Evolutionary conservation across 1,284 basidiomycete species (phyloP).

Genomic region (Pseudozyma thailandica): DNA sequence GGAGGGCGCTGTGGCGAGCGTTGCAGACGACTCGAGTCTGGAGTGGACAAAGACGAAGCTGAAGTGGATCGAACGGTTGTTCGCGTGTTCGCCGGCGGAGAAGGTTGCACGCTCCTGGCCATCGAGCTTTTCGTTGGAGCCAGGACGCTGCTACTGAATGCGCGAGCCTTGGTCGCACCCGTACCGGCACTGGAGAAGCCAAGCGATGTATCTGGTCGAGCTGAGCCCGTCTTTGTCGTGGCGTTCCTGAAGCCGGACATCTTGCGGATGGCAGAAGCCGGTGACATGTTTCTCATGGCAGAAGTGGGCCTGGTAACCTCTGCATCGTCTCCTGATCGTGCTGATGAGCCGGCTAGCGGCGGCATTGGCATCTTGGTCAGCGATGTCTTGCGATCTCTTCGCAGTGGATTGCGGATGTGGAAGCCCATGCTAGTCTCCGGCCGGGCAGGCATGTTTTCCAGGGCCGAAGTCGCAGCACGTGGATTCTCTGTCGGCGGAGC

Average conservation of each 20-base stretch:
- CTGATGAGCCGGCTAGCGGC: neutral
- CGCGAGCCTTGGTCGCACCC: slow-evolving; percentile 1
- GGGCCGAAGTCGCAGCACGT: neutral
- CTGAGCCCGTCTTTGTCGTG: neutral
- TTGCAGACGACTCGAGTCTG: slow-evolving; percentile 2
- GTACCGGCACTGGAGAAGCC: slow-evolving; percentile 9
- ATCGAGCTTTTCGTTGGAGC: slow-evolving; percentile 38
- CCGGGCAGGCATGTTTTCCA: slow-evolving; percentile 14
- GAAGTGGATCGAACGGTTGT: slow-evolving; percentile 9
- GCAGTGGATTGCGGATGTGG: slow-evolving; percentile 29
- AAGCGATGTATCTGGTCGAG: slow-evolving; percentile 29
- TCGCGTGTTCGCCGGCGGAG: slow-evolving; percentile 9
- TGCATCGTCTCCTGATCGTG: neutral
- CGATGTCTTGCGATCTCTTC: slow-evolving; percentile 25
- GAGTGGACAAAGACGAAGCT: slow-evolving; percentile 10
- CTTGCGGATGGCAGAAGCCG: slow-evolving; percentile 23
- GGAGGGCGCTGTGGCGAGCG: slow-evolving; percentile 28
- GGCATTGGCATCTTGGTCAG: slow-evolving; percentile 4
- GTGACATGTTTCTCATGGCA: slow-evolving; percentile 4
- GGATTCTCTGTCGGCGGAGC: slow-evolving; percentile 16
- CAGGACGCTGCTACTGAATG: slow-evolving; percentile 28
- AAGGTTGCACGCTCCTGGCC: slow-evolving; percentile 26
- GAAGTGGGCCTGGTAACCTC: neutral
- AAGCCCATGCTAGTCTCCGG: slow-evolving; percentile 39
- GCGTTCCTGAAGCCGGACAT: slow-evolving; percentile 15